A percentile compares a stretch with the other conserved stretches of the same genome.
phyloP scores from a whole-genome alignment of 2,329 filamentous ascomycete species.

The Fusarium secorum region DNA sequence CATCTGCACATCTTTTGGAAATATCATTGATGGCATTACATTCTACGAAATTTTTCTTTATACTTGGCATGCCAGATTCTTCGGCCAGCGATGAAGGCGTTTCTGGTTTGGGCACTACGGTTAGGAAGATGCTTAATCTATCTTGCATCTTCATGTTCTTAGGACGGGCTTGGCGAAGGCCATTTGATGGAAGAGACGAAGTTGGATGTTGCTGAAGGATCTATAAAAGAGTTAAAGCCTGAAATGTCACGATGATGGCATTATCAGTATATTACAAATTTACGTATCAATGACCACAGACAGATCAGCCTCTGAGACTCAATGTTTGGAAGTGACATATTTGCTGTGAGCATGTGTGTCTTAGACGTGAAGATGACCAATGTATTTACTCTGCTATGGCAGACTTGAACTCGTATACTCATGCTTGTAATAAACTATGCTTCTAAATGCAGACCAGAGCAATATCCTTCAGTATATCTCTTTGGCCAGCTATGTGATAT shows the following conservation, averaged over 20 bases:
- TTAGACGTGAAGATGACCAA: background rate
- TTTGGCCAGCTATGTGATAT: background rate
- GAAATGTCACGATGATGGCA: constrained; percentile 4
- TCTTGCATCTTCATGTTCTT: constrained; percentile 5
- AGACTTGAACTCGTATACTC: background rate
- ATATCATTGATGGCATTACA: background rate
- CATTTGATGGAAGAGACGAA: constrained; percentile 1
- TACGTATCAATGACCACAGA: constrained; percentile 7
- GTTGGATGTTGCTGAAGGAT: constrained; percentile 3
- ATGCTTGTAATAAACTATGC: background rate
- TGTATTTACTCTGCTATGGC: background rate
- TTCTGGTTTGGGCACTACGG: constrained; percentile 12
- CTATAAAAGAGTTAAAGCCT: constrained; percentile 1
- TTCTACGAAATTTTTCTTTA: background rate
- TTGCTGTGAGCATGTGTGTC: no score
- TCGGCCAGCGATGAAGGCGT: constrained; percentile 27
- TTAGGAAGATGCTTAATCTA: background rate
- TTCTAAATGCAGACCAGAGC: background rate
- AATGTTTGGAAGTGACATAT: background rate
- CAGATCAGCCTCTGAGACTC: background rate
- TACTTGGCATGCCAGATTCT: constrained; percentile 14
- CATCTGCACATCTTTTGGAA: constrained; percentile 2
- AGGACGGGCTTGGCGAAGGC: background rate
- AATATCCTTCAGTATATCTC: background rate
- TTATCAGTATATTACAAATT: constrained; percentile 9